phyloP scores from a whole-genome alignment of 106 monocot species.

The Dioscorea alata region DNA sequence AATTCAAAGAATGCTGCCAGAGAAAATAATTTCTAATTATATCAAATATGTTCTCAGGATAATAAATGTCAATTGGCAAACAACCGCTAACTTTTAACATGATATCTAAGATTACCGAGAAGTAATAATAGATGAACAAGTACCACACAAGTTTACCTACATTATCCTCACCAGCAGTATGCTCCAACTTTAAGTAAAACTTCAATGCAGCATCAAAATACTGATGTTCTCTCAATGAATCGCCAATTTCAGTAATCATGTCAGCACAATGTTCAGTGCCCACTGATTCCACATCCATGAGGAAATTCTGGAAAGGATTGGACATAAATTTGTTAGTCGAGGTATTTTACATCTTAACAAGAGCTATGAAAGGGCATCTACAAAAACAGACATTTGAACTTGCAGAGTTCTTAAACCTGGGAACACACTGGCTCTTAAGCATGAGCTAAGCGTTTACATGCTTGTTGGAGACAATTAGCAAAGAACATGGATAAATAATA shows the following conservation, averaged over 20 bases:
- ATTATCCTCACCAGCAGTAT: constrained; percentile 24
- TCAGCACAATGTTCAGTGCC: constrained; percentile 26
- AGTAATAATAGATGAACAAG: no score
- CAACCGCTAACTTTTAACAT: no score
- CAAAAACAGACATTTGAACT: background rate
- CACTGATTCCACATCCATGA: constrained; percentile 39
- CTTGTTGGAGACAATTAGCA: background rate
- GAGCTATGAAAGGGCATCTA: no score
- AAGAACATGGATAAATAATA: background rate
- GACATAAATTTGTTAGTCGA: background rate
- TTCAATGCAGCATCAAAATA: constrained; percentile 58
- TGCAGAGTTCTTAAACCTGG: background rate
- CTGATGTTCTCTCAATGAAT: constrained; percentile 40
- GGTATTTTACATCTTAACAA: background rate
- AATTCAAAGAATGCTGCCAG: no score
- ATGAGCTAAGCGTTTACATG: background rate
- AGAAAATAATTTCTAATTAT: no score
- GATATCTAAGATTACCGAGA: no score
- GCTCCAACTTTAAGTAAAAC: constrained; percentile 57
- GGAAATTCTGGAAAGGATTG: constrained; percentile 32
- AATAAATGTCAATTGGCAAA: no score
- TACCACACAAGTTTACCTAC: constrained; percentile 18
- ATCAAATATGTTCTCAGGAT: no score
- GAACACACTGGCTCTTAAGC: background rate
- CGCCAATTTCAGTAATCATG: constrained; percentile 62